A percentile compares a stretch with the other conserved stretches of the same genome.
Evolutionary conservation across 2,329 filamentous ascomycete genomes (phyloP).

Genomic region (Cryphonectria naterciae): DNA sequence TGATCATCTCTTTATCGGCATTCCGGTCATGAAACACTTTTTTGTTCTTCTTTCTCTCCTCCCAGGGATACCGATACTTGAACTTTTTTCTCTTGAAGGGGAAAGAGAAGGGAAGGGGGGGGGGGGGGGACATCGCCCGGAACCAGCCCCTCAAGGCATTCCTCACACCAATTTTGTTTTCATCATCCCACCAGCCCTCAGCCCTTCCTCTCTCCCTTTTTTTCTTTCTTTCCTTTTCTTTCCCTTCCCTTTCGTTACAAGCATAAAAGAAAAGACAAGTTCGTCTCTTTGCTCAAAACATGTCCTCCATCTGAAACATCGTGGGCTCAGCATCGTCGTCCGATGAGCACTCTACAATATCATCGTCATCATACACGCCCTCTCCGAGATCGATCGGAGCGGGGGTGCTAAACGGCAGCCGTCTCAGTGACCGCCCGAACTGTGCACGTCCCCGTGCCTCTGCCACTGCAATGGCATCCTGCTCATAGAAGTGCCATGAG

Average conservation of each 20-base stretch:
- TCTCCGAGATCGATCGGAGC: slow-evolving; percentile 7
- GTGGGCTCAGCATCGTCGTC: slow-evolving; percentile 14
- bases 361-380: not conserved
- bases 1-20: not conserved
- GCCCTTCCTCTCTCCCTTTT: not conserved
- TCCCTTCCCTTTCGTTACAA: not conserved
- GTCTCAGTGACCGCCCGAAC: not conserved
- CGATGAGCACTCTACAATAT: not conserved
- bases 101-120: not conserved
- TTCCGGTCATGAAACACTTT: not conserved
- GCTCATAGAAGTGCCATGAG: not conserved
- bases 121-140: not conserved
- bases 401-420: not conserved
- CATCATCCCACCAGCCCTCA: not conserved
- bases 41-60: not conserved
- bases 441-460: not conserved
- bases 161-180: not conserved
- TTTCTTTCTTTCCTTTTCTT: too few relatives aligned
- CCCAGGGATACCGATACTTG: not conserved
- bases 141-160: not conserved
- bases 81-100: slow-evolving; percentile 17
- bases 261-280: not conserved
- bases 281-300: not conserved
- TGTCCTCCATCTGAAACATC: slow-evolving; percentile 21
- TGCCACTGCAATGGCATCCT: not conserved